Evolutionary conservation across 2,329 filamentous ascomycete species (phyloP).

Genomic region (Ascochyta pisi): DNA sequence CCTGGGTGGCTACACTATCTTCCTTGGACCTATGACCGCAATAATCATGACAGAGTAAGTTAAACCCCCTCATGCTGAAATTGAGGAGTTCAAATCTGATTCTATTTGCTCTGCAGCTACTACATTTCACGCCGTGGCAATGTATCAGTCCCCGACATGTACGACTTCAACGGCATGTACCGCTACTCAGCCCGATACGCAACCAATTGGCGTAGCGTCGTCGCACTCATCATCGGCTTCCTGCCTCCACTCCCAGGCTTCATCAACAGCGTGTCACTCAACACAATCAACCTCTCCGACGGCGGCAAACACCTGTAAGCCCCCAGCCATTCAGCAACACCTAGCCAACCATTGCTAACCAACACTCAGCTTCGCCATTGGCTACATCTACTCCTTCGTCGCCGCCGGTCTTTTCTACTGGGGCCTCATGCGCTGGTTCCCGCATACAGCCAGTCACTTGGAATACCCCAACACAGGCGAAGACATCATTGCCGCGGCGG

Average conservation of each 20-base stretch:
- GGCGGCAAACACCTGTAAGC: slow-evolving; percentile 37
- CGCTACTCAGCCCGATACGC: slow-evolving; percentile 31
- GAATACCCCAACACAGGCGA: slow-evolving; percentile 75
- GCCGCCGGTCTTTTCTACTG: slow-evolving; percentile 46
- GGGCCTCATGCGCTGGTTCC: slow-evolving; percentile 41
- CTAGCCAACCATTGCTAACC: background rate
- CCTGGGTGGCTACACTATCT: slow-evolving; percentile 37
- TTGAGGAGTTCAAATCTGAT: background rate
- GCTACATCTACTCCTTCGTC: slow-evolving; percentile 48
- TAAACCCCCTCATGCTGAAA: background rate
- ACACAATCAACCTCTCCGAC: slow-evolving; percentile 23
- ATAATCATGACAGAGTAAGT: slow-evolving; percentile 29
- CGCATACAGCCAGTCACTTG: slow-evolving; percentile 83
- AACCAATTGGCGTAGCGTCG: slow-evolving; percentile 34
- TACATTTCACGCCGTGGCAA: slow-evolving; percentile 32
- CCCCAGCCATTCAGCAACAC: background rate
- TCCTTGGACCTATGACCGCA: slow-evolving; percentile 34
- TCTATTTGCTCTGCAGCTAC: slow-evolving; percentile 12
- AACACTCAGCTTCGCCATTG: slow-evolving; percentile 39
- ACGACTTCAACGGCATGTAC: slow-evolving; percentile 37
- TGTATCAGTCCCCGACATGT: slow-evolving; percentile 34
- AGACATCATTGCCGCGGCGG: slow-evolving; percentile 55
- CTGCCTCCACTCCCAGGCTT: slow-evolving; percentile 34
- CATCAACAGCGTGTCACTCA: slow-evolving; percentile 28
- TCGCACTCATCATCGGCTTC: slow-evolving; percentile 33